Base-by-base conservation (phyloP, 345 rosid species). In the Syzygium aromaticum region DNA sequence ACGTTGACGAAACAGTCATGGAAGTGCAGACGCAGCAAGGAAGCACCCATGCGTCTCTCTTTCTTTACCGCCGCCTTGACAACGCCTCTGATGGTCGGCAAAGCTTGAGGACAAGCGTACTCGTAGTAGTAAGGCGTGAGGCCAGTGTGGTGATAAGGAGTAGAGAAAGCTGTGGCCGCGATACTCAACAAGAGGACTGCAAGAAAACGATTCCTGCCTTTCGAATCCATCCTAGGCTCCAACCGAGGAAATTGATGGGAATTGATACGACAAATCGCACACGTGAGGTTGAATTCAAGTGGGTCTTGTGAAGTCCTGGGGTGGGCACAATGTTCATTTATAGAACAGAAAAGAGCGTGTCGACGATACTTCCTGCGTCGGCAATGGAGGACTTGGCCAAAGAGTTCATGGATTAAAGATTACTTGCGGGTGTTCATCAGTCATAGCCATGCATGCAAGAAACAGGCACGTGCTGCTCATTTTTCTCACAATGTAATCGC, bases 1-100 rank as follows among this genome's bases (percentile, higher is more conserved):
- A 94, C 96, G 51, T 93, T 90, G 51, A 94, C 96, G 67, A 94
- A 94, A 30, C 96, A 94, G 73, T 94, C 96, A 27, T 94, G 96
- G 90, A 94, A 94, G 87, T 94, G 95, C 40, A 94, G 91, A 86
- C 96, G 95, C 77, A 94, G 93, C 53, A 94, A 88, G 54, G 94
- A 92, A 87, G 91, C 95, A 51, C 91, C 93, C 90, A 91, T 93
- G 84, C 96, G 94, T 11, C 90, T 88, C 89, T 92, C 96, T 3
- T 89, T 89, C 40, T 84, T n/a, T 7, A 93, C 91, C 22, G 92
- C 92, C 1, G 88, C 94, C 82, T 92, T 84, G n/a, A 94, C 91
- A 22, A 91, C 57, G 8, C 40, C 87, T 52, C 86, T 86, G 67
- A 91, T 90, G 57, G 89, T 88, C 19, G 86, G 93, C 89, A 93